A percentile compares a stretch with the other conserved stretches of the same genome.
phyloP scores from a whole-genome alignment of 768 basidiomycete genomes.

The Suillus hirtellus region DNA sequence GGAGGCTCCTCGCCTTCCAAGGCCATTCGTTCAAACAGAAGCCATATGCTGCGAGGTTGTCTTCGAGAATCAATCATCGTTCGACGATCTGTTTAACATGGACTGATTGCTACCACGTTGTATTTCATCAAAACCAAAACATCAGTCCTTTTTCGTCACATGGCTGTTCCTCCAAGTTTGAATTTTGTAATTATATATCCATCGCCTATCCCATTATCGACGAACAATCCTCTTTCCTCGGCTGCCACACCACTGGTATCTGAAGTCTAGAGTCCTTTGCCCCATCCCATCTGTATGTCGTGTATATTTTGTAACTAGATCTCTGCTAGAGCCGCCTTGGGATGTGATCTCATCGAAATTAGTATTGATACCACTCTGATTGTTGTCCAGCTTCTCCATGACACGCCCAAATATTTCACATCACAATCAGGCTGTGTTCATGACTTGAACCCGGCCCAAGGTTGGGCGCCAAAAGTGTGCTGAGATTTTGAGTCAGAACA shows the following conservation, averaged over 20 bases:
- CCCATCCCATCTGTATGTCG: not conserved
- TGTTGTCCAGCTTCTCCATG: not conserved
- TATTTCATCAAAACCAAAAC: not conserved
- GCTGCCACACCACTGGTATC: not conserved
- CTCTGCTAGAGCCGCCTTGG: not conserved
- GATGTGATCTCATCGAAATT: not conserved
- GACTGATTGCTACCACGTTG: not conserved
- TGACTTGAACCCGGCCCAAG: no score
- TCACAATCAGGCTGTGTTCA: not conserved
- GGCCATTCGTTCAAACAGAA: no score
- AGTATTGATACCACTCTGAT: not conserved
- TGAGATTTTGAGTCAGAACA: no score
- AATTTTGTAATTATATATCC: not conserved
- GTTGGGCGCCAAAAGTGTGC: no score
- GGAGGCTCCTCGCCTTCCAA: no score
- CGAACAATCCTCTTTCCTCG: not conserved
- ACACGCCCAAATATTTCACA: not conserved
- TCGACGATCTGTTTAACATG: not conserved
- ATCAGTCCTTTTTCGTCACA: not conserved
- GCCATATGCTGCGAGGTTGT: constrained; percentile 37
- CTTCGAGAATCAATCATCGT: constrained; percentile 14
- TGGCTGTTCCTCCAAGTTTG: not conserved
- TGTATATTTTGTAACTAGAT: not conserved
- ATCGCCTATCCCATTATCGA: not conserved
- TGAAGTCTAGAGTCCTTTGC: not conserved